Evolutionary conservation across 202 grass and related monocot species (phyloP), one percentile per base, ranked within the genome.

Genomic region (Setaria viridis): DNA sequence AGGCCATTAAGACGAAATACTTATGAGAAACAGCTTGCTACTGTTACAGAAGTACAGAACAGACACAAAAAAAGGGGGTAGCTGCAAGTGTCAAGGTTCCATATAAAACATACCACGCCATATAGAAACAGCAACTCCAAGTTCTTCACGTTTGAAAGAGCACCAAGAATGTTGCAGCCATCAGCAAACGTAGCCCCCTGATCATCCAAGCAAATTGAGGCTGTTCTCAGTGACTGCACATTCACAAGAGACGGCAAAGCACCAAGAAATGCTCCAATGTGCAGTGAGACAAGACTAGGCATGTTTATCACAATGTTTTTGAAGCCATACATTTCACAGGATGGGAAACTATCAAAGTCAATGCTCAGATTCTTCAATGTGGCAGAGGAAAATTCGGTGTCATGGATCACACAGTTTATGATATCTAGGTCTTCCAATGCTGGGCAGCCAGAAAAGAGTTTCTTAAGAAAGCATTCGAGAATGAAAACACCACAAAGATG

Each of bases 401-500:
- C 41, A 35, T 4, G 0, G 30, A 85, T 35, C 6, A 2, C 21
- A 80, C 67, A 80, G 21, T 72, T 43, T 34, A 30, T 63, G 15
- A 86, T 37, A 9, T 86, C 67, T 39, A 86, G 77, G 3, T 86
- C 67, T 72, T 86, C 76, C 56, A 86, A 73, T 17, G 9, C 56
- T 7, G 76, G 45, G 34, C 84, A 86, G 20, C 46, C 32, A 5
- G 76, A 73, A 63, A 57, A 39, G 14, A 80, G 56, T 2, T 53
- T 74, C 35, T 75, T 39, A 11, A 81, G 32, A 45, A 45, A 13
- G 74, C 56, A 48, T 37, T 20, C 16, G 16, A 16, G 4, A 2
- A 62, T 35, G 7, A 9, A 6, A 64, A 86, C 77, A 67, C 12
- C 7, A 29, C 2, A 3, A 10, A 86, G 85, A 54, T 64, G 48